These are phyloP conservation scores for Drosera spatulata DNA, from an alignment of 179 eudicot genomes.

Conservation along the genomic window DNA sequence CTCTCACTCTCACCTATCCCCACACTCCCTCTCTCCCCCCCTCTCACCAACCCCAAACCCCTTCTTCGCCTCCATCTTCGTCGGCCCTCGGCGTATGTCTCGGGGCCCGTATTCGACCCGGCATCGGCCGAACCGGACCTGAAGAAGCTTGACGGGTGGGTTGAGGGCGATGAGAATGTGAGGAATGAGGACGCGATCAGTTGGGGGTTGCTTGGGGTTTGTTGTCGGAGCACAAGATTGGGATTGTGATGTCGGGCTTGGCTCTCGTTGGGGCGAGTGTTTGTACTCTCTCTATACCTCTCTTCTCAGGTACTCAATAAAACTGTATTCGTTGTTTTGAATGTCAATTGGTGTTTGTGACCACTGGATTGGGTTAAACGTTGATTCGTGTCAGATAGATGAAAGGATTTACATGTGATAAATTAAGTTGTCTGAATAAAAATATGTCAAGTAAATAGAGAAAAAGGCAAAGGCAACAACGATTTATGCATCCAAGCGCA, in stretches of 20 bases:
- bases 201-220: slow-evolving; percentile 63
- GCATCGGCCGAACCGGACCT: slow-evolving; percentile 17
- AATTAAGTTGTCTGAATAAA: no score
- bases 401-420: no score
- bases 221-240: slow-evolving; percentile 42
- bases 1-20: background rate
- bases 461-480: no score
- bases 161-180: slow-evolving; percentile 8
- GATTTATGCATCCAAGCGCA: no score
- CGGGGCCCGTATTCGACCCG: slow-evolving; percentile 74
- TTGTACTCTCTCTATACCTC: slow-evolving; percentile 83
- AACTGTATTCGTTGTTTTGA: no score
- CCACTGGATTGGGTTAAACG: no score
- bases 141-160: slow-evolving; percentile 18
- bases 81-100: slow-evolving; percentile 31
- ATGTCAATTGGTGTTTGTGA: no score
- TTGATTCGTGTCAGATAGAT: no score
- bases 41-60: background rate
- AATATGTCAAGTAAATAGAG: no score
- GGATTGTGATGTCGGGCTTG: slow-evolving; percentile 29
- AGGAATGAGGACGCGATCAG: slow-evolving; percentile 27
- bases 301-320: slow-evolving; percentile 47
- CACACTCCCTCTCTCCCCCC: background rate
- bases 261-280: slow-evolving; percentile 51
- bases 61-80: slow-evolving; percentile 3